Conservation (phyloP, 2,329 filamentous ascomycete species). For the Apiospora rasikravindrae region DNA sequence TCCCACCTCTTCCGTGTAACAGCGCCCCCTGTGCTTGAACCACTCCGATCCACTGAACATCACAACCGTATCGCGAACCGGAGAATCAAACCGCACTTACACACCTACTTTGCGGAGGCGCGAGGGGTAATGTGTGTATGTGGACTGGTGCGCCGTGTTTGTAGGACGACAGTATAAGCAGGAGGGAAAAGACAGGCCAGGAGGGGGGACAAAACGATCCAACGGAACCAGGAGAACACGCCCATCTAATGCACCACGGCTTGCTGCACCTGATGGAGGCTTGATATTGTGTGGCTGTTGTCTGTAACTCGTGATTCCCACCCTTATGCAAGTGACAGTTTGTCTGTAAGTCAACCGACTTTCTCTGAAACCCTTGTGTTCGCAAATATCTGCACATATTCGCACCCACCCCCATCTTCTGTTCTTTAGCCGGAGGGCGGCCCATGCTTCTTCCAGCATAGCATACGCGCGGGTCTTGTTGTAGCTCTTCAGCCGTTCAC, state of each 20-base stretch:
- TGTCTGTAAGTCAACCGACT: constrained; percentile 35
- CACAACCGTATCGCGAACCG: constrained; percentile 2
- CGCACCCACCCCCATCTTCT: background rate
- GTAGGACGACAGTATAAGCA: constrained; percentile 12
- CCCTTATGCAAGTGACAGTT: constrained; percentile 35
- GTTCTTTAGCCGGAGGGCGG: background rate
- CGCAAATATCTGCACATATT: constrained; percentile 12
- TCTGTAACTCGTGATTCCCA: constrained; percentile 21
- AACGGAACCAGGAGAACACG: background rate
- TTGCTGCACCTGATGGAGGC: constrained; percentile 25
- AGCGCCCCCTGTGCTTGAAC: constrained; percentile 6
- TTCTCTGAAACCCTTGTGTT: constrained; percentile 16
- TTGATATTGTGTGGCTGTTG: constrained; percentile 21
- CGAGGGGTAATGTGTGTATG: background rate
- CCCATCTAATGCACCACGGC: constrained; percentile 22
- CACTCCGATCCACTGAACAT: background rate
- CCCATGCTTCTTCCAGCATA: constrained; percentile 13
- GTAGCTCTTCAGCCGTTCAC: constrained; percentile 5
- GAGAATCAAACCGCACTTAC: background rate
- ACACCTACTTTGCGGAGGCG: background rate
- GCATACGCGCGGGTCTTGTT: constrained; percentile 4
- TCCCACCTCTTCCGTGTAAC: background rate
- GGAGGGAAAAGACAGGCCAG: background rate
- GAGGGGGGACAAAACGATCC: background rate
- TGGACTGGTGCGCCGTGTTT: background rate